Evolutionary conservation across 2,329 filamentous ascomycete species (phyloP), one percentile per base, ranked within the genome.

Genomic region (Xylogone sp.): DNA sequence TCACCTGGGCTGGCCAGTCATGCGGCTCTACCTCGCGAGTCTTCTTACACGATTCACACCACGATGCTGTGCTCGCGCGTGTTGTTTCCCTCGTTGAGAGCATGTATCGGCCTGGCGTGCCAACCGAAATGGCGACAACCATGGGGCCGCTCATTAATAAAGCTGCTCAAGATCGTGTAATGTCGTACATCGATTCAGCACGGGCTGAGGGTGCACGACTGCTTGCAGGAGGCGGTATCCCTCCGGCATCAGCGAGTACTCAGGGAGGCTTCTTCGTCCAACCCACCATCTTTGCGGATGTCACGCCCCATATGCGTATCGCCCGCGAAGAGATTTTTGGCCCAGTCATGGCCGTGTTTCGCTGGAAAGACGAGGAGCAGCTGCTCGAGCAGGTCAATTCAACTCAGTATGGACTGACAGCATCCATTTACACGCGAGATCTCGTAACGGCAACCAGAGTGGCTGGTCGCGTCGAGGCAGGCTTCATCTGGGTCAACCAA

Each of bases 141-240:
- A 86, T 89, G 58, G 86, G 86, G 1, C 86, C 86, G 0, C 85
- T 88, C 59, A 78, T 88, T 45, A 85, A 83, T 7, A 83, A 83
- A 62, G 68, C 74, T 16, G 86, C 89, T 61, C 86, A 84, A 58
- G 83, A 88, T 45, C 74, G 80, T 27, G 77, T 91, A 3, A 71
- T 90, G 24, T 76, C 75, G 0, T 91, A 86, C 65, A 82, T 90
- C 46, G 81, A 88, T 48, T 64, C 75, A 4, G 87, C 84, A 20
- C 86, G 86, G 65, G 74, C 74, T 8, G 83, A 87, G 59, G 86
- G 86, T 21, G 83, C 84, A 1, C 84, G 74, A 12, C 72, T 90
- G 0, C 71, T 77, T 13, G 66, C 75, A 2, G 86, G 87, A 13
- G 86, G 86, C 12, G 76, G 75, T 59, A 69, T 74, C 8, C 71